These are phyloP conservation scores for Bryum argenteum DNA, from an alignment of 225 moss, liverwort and hornwort genomes.

Conservation along the genomic window DNA sequence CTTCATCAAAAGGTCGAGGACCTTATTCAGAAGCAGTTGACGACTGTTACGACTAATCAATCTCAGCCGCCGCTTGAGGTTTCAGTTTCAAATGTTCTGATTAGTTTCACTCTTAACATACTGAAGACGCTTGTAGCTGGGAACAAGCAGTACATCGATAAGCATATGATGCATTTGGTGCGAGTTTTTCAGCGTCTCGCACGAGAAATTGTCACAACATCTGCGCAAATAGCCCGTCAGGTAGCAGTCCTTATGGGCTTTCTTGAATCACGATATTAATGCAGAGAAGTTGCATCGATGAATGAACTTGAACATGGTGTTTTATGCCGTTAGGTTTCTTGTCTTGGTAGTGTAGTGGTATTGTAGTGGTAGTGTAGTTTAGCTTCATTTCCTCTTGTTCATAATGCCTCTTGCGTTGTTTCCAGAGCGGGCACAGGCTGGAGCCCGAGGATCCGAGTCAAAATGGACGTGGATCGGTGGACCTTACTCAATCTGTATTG, in stretches of 20 bases:
- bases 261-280: constrained; percentile 9
- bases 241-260: constrained; percentile 34
- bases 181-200: constrained; percentile 90
- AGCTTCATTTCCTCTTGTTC: constrained; percentile 6
- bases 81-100: constrained; percentile 66
- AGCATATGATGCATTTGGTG: constrained; percentile 86
- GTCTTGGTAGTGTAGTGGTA: background rate
- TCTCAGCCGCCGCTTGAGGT: constrained; percentile 68
- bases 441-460: constrained; percentile 73
- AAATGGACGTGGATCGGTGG: constrained; percentile 65
- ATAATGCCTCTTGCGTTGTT: constrained; percentile 30
- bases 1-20: constrained; percentile 95
- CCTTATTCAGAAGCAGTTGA: constrained; percentile 86
- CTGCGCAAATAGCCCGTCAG: constrained; percentile 80
- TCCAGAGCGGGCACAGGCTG: constrained; percentile 73
- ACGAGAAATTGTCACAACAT: constrained; percentile 83
- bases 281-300: background rate
- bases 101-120: constrained; percentile 83
- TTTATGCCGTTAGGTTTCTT: background rate
- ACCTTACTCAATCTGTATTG: constrained; percentile 57
- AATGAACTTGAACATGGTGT: constrained; percentile 30
- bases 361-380: background rate
- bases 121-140: constrained; percentile 79
- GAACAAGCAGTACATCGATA: constrained; percentile 90
- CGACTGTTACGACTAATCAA: constrained; percentile 75